Evolutionary conservation across 352 stramenopile species (phyloP), one percentile per base, ranked within the genome.

Genomic region (Phytophthora ohioensis): DNA sequence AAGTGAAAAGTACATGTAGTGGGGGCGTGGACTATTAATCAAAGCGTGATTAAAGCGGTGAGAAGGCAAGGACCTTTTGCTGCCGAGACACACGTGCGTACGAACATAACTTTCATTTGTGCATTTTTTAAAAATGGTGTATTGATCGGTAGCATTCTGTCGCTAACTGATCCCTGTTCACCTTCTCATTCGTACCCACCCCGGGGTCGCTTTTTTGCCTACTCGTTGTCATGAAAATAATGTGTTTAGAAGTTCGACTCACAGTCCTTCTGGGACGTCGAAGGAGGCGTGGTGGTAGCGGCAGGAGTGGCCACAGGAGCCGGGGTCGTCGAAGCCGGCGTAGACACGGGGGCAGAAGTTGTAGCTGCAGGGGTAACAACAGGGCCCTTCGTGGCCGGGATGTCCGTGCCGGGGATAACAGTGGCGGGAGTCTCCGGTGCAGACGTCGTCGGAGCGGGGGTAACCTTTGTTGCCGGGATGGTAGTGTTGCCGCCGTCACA

Each of bases 161-260:
- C 48, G 48, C 64, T 62, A 41, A 58, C 41, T 35, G 30, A 49
- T 59, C 21, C 46, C 31, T 54, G 32, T 31, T 43, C n/a, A 11
- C 47, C 38, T 53, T 46, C 45, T 12, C 21, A 27, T 27, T 52
- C 42, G 55, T 64, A 73, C 66, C 59, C 51, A 60, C 30, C 8
- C 41, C 7, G 3, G 36, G 46, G 53, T 61, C 32, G 41, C 49
- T 17, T 68, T 57, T 45, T 47, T 45, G 27, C 17, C 35, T 68
- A 61, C 51, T 67, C n/a, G 43, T 58, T n/a, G 55, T 42, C 13
- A 34, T 27, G 21, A 57, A 68, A 5, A 34, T n/a, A 45, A 3
- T 48, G 31, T 46, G 10, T 55, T 67, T 75, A 75, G 41, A 75
- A 75, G 54, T 70, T 75, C 15, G 67, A 71, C 32, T 75, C 55